phyloP scores from a whole-genome alignment of 2,329 filamentous ascomycete species.

The Xylaria sp. region DNA sequence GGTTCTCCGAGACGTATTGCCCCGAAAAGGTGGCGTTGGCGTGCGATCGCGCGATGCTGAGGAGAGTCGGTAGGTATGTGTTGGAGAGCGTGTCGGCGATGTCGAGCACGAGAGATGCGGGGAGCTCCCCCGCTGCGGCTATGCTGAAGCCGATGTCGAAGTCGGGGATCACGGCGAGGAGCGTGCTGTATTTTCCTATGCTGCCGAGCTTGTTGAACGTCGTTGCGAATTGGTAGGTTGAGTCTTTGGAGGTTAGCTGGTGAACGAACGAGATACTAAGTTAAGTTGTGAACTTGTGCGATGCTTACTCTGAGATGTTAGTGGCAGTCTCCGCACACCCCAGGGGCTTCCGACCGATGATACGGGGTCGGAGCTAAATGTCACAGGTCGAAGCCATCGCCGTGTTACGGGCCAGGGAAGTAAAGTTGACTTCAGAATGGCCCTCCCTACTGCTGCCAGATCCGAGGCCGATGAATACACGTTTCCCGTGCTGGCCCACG shows the following conservation, averaged over 20 bases:
- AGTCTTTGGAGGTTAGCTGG: conserved; percentile 32
- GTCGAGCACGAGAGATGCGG: conserved; percentile 43
- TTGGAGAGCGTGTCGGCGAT: conserved; percentile 49
- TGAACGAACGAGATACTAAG: not conserved
- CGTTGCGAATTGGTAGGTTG: conserved; percentile 45
- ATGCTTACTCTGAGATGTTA: conserved; percentile 38
- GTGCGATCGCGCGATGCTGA: conserved; percentile 43
- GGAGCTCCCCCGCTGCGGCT: conserved; percentile 47
- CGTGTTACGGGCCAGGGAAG: conserved; percentile 48
- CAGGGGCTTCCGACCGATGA: conserved; percentile 49
- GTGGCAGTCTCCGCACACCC: conserved; percentile 47
- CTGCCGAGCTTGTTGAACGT: conserved; percentile 51
- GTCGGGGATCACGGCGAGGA: conserved; percentile 50
- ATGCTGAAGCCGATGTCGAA: conserved; percentile 51
- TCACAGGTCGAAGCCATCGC: conserved; percentile 50
- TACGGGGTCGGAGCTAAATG: conserved; percentile 47
- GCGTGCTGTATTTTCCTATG: conserved; percentile 48
- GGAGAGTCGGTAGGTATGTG: conserved; percentile 48
- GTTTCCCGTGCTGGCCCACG: conserved; percentile 44
- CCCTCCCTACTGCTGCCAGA: conserved; percentile 47
- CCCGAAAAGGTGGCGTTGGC: conserved; percentile 47
- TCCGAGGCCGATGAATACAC: conserved; percentile 50
- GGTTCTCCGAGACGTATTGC: conserved; percentile 38
- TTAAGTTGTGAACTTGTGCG: no score
- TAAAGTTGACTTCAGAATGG: conserved; percentile 48